Evolutionary conservation across 352 stramenopile genomes (phyloP).

Genomic region (Globisporangium polare): DNA sequence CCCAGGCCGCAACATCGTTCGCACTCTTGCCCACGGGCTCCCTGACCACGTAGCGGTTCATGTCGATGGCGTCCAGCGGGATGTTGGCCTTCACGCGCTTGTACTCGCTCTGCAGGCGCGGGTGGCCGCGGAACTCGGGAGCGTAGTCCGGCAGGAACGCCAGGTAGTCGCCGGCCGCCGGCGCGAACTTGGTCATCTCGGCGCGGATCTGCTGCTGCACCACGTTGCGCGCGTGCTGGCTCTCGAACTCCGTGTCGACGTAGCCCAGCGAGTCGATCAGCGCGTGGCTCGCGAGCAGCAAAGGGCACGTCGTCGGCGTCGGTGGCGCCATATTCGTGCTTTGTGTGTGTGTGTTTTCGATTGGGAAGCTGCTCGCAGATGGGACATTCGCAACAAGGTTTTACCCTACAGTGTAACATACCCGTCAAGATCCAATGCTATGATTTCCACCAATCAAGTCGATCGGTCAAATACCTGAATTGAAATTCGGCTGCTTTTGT

Average conservation of each 20-base stretch:
- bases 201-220: conserved; percentile 67
- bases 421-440: too few species aligned
- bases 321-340: conserved; percentile 19
- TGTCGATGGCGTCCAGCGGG: conserved; percentile 62
- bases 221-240: conserved; percentile 33
- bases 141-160: conserved; percentile 55
- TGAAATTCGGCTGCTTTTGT: too few species aligned
- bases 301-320: conserved; percentile 37
- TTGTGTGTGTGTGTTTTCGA: conserved; percentile 2
- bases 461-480: too few species aligned
- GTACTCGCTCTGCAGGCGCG: conserved; percentile 64
- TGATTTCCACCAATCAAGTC: too few species aligned
- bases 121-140: conserved; percentile 45
- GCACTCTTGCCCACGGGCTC: conserved; percentile 36
- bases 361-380: neutral
- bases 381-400: neutral
- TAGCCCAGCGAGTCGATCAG: conserved; percentile 78
- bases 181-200: conserved; percentile 68
- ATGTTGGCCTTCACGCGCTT: conserved; percentile 67
- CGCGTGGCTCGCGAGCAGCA: conserved; percentile 55
- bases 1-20: conserved; percentile 47
- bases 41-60: conserved; percentile 63
- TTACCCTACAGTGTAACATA: too few species aligned
- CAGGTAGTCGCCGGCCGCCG: conserved; percentile 46
- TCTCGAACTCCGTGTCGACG: conserved; percentile 64